Base-by-base conservation (phyloP, 2,329 filamentous ascomycete genomes). In the Verticillium longisporum region DNA sequence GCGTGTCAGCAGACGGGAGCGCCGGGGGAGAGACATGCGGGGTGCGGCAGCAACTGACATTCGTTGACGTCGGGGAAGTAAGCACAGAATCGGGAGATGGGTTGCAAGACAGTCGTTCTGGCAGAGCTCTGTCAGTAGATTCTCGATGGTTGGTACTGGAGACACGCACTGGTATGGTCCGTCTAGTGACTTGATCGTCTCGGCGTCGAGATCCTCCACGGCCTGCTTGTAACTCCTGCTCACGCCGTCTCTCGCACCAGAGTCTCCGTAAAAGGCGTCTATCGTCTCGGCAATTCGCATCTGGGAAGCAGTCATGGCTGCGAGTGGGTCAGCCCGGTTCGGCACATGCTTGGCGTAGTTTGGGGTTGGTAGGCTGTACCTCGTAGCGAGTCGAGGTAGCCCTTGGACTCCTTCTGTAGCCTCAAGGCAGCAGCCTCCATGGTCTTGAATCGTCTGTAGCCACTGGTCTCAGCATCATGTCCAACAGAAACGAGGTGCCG, bases 231-330 rank as follows among this genome's bases (percentile, higher is more conserved):
- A 99, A 74, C 91, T 96, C 73, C 94, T 86, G 76, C 91, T 96
- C 62, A 99, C 95, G 61, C 95, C 95, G 73, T 99, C 96, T 70
- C 88, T 91, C 58, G 95, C 92, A 58, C 96, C 96, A 1, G 93
- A 89, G 73, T 99, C 95, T 61, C 95, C 95, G 78, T 99, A 99
- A 77, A 99, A 99, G 53, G 95, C 95, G 78, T 99, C 95, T 76
- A 99, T 99, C 21, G 95, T 99, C 77, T 99, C 95, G 66, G 95
- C 95, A 75, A 99, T 98, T 72, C 94, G 89, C 94, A 99, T 98
- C 78, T 99, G 95, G 60, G 93, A 97, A 59, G 95, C 94, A 15
- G 95, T 99, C 95, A 99, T 99, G 68, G 95, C 94, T 92, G 67
- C 34, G 31, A 26, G 26, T 4, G 21, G 9, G 31, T 18, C 45